Base-by-base conservation (phyloP, 179 eudicot genomes). In the Gypsophila paniculata region DNA sequence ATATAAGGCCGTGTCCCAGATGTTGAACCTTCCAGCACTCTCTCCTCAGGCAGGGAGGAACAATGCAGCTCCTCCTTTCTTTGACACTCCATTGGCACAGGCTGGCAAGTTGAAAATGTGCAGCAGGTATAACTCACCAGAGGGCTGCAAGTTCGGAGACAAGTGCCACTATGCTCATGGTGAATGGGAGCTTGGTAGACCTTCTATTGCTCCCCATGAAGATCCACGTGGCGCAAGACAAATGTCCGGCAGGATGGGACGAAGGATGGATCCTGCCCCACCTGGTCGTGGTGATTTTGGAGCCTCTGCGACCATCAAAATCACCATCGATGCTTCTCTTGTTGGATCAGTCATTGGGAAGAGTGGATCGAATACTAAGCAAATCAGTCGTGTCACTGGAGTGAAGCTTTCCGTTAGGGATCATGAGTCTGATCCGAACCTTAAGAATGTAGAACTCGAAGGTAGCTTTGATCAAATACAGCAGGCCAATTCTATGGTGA, bases 311-410 rank as follows among this genome's bases (percentile, higher is more conserved):
- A 83, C 96, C 0, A 90, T 90, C 15, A 92, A 92, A 79, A 82
- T 92, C 73, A 87, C 91, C 58, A 86, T 92, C 1, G 92, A 88
- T 75, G 95, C 85, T 61, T 76, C 96, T 0, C 87, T 88, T 42
- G 98, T 90, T 21, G 98, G 98, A 25, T 84, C 92, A 6, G 79
- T 92, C 42, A 92, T 92, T 32, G 98, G 96, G n/a, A 90, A 90
- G 73, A 82, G 87, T 5, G 98, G 98, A 7, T 78, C 81, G 11
- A 87, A 88, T 73, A 86, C 98, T 0, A 92, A 92, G 84, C 94
- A 90, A 48, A 90, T 92, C 15, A 87, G 86, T 71, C 95, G 92
- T 2, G 61, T 77, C 6, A 89, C 98, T 1, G 96, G 98, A 34
- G 96, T 83, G 4, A 92, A 85, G 83, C 95, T 92, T 14, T 65